Evolutionary conservation across 148 eudicot genomes (phyloP).

Genomic region (Arbutus unedo): DNA sequence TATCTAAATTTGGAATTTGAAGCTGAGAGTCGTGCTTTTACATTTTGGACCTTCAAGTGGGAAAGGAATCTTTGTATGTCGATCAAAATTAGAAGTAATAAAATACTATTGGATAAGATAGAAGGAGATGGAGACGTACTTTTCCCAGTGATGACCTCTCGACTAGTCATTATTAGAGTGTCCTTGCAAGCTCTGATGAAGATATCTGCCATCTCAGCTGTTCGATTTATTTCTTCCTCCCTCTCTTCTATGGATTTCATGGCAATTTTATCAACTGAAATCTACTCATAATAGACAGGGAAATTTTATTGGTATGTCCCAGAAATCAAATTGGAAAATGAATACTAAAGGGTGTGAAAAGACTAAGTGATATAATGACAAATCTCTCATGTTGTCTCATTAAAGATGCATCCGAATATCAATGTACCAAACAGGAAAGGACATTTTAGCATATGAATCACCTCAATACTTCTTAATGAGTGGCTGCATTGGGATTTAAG

Average conservation of each 20-base stretch:
- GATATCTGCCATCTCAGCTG: slow-evolving; percentile 74
- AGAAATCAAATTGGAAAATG: background rate
- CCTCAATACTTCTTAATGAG: slow-evolving; percentile 71
- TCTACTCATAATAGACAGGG: slow-evolving; percentile 34
- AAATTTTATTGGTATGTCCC: slow-evolving; percentile 13
- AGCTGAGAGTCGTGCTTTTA: background rate
- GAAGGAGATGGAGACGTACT: slow-evolving; percentile 42
- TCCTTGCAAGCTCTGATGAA: slow-evolving; percentile 61
- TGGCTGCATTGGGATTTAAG: slow-evolving; percentile 57
- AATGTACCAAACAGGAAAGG: background rate
- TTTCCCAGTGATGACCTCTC: slow-evolving; percentile 80
- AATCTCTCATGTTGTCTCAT: background rate
- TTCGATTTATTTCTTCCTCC: slow-evolving; percentile 63
- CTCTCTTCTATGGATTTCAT: slow-evolving; percentile 82
- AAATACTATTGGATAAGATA: background rate
- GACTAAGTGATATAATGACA: background rate
- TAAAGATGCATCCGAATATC: slow-evolving; percentile 2
- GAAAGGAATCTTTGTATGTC: background rate
- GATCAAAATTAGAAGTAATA: background rate
- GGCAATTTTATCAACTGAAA: slow-evolving; percentile 87
- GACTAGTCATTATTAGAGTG: slow-evolving; percentile 87
- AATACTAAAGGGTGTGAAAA: background rate
- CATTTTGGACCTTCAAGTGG: background rate
- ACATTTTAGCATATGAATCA: slow-evolving; percentile 23
- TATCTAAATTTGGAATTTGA: background rate